Conservation (phyloP, 352 stramenopile species). For the Phytophthora meadii region DNA sequence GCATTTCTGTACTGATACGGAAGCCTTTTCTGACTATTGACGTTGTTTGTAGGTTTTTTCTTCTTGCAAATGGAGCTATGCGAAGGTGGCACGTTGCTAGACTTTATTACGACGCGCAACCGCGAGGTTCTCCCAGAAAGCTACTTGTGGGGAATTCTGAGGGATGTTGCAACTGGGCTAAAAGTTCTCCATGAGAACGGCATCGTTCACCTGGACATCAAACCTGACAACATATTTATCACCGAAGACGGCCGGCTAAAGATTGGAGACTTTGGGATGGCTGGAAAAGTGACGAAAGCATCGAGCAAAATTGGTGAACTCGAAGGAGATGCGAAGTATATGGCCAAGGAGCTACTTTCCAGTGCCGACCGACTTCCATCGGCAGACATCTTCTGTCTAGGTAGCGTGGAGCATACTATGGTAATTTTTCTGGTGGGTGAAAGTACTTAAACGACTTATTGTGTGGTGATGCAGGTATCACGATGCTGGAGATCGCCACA, state of each 20-base stretch:
- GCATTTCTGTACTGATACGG: not conserved
- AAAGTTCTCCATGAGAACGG: conserved; percentile 88
- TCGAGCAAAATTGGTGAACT: conserved; percentile 62
- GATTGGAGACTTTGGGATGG: conserved; percentile 95
- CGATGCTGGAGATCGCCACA: conserved; percentile 66
- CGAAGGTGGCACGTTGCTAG: conserved; percentile 83
- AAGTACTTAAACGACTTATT: conserved; percentile 4
- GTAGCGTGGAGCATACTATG: conserved; percentile 32
- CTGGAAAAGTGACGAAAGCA: conserved; percentile 47
- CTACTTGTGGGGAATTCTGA: conserved; percentile 79
- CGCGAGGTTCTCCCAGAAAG: conserved; percentile 53
- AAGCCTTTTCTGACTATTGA: conserved; percentile 2
- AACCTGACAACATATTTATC: conserved; percentile 97
- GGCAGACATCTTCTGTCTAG: conserved; percentile 96
- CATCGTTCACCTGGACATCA: conserved; percentile 97
- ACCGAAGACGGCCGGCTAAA: conserved; percentile 69
- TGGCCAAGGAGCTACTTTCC: conserved; percentile 91
- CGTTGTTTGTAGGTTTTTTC: conserved; percentile 67
- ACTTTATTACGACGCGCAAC: conserved; percentile 57
- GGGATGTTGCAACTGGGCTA: conserved; percentile 79
- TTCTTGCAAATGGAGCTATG: conserved; percentile 96
- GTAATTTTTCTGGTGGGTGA: not conserved
- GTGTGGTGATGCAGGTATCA: conserved; percentile 52
- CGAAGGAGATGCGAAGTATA: conserved; percentile 95
- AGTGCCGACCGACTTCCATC: conserved; percentile 65